Conservation (phyloP, 305 asterid species). For the Lippia alba region DNA sequence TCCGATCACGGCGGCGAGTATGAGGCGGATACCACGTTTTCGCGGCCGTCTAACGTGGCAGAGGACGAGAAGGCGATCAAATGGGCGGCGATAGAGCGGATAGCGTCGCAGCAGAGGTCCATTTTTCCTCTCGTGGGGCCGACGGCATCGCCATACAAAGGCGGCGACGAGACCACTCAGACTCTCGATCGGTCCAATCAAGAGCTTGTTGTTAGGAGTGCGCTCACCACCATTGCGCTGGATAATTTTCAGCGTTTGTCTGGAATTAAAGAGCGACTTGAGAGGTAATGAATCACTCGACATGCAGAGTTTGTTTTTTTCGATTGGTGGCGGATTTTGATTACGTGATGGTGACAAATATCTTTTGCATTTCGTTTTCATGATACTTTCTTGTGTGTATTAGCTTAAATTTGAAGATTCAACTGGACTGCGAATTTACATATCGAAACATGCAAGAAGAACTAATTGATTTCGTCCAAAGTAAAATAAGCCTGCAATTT, state of each 20-base stretch:
- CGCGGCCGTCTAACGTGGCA: conserved; percentile 66
- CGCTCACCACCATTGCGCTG: conserved; percentile 66
- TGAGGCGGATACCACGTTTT: conserved; percentile 48
- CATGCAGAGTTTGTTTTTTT: neutral
- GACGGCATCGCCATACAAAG: conserved; percentile 33
- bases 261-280: conserved; percentile 67
- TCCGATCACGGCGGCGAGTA: conserved; percentile 62
- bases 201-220: conserved; percentile 63
- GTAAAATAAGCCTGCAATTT: neutral
- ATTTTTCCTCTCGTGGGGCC: conserved; percentile 58
- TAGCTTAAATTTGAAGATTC: too few species aligned
- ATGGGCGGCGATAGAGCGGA: conserved; percentile 85
- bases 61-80: conserved; percentile 73
- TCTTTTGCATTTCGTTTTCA: too few species aligned
- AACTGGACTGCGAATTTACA: too few species aligned
- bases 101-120: conserved; percentile 60
- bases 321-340: too few species aligned
- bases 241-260: conserved; percentile 58
- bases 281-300: conserved; percentile 42
- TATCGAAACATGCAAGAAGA: neutral
- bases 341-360: too few species aligned
- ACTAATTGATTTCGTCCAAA: neutral
- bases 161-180: conserved; percentile 40
- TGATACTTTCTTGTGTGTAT: too few species aligned
- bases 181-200: conserved; percentile 62